Evolutionary conservation across 257 asterid genomes (phyloP), one percentile per base, ranked within the genome.

Genomic region (Jacaranda copaia): DNA sequence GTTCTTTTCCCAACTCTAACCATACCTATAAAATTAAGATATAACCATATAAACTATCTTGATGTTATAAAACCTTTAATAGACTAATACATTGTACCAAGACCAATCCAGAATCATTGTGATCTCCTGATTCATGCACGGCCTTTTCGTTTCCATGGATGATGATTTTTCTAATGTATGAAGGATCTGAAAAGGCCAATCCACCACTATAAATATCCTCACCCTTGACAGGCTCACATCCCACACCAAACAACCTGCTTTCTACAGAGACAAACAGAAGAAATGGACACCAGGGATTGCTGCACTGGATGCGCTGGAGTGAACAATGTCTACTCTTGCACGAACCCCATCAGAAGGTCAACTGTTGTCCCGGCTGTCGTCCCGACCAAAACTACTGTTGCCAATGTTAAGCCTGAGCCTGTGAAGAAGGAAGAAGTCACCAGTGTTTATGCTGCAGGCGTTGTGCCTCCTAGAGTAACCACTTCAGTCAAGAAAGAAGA

Each of bases 241-340:
- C 8, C 8, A 32, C 19, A 15, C 46, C 59, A 49, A 10, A 48
- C 1, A 25, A 25, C 32, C 32, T 25, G 32, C 32, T 25, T 25
- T 25, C 32, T 25, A 25, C 32, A 25, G 32, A 25, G 32, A 25
- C 7, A 49, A 35, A 16, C 10, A 69, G 32, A 51, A 69, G 62
- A 32, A 69, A 66, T 81, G 84, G 75, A 76, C 11, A 70, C 78
- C 0, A 48, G 61, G 4, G 16, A 74, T 15, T 80, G 78, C 48
- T 80, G 81, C 75, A 70, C 20, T 42, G 82, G 82, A 1, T 71
- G 78, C 46, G 61, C 64, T 38, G 76, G 76, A 14, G 18, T 32
- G 9, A 8, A 73, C 51, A 39, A 68, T 2, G 74, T 68, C 13
- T 80, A 68, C 80, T 70, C 51, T 8, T 76, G 81, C 20, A 56